Evolutionary conservation across 78 protist species (phyloP).

Genomic region (Mantamonas sphyraenae): DNA sequence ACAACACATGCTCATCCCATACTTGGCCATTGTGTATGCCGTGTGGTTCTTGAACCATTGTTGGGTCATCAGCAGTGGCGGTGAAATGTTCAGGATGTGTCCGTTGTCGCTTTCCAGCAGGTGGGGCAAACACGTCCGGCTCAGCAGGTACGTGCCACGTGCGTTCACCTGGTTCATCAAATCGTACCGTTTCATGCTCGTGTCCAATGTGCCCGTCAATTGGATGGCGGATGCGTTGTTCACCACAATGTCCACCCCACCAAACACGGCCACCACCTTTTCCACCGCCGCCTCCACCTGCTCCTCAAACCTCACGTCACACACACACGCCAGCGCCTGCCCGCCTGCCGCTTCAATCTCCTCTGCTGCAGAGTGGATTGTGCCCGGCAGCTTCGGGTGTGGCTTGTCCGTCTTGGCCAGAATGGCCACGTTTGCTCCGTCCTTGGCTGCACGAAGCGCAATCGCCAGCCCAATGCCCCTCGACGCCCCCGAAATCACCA

Average conservation of each 20-base stretch:
- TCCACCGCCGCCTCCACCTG: slow-evolving; percentile 59
- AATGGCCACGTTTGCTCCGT: slow-evolving; percentile 16
- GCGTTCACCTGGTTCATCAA: slow-evolving; percentile 50
- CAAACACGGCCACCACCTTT: slow-evolving; percentile 52
- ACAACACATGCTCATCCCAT: slow-evolving; percentile 73
- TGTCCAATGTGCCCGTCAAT: slow-evolving; percentile 56
- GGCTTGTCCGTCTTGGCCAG: slow-evolving; percentile 23
- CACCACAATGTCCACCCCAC: slow-evolving; percentile 75
- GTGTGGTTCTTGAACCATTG: slow-evolving; percentile 64
- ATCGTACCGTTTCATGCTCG: slow-evolving; percentile 56
- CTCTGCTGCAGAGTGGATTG: slow-evolving; percentile 58
- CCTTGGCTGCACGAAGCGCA: slow-evolving; percentile 9
- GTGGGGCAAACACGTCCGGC: slow-evolving; percentile 62
- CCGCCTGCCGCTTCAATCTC: slow-evolving; percentile 56
- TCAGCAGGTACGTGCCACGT: slow-evolving; percentile 65
- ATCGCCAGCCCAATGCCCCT: slow-evolving; percentile 20
- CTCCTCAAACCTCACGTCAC: slow-evolving; percentile 59
- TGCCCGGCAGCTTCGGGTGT: slow-evolving; percentile 78
- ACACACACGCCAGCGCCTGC: slow-evolving; percentile 10
- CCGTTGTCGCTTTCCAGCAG: slow-evolving; percentile 31
- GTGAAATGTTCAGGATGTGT: slow-evolving; percentile 61
- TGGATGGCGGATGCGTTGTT: slow-evolving; percentile 79
- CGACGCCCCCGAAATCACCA: slow-evolving; percentile 8
- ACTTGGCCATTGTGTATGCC: slow-evolving; percentile 79
- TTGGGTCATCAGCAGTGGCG: slow-evolving; percentile 67